phyloP scores from a whole-genome alignment of 805 yeast species.

The Yamadazyma nakazawae region DNA sequence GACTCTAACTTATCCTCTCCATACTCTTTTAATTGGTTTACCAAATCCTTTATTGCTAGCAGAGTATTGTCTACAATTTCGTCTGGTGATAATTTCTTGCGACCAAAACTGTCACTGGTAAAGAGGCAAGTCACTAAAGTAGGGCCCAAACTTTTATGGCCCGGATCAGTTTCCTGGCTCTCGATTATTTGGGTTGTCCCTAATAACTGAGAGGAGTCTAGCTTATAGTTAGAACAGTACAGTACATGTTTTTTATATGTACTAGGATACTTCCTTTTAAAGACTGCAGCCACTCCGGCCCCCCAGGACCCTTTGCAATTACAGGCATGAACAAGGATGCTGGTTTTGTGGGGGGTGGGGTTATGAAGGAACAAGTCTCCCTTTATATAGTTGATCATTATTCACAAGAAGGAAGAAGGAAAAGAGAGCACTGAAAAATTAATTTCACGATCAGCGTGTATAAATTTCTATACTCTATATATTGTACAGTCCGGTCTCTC shows the following conservation, averaged over 20 bases:
- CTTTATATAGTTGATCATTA: conserved; percentile 14
- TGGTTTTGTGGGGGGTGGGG: conserved; percentile 20
- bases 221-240: conserved; percentile 33
- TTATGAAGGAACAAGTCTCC: conserved; percentile 54
- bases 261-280: conserved; percentile 52
- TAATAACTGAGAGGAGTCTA: conserved; percentile 31
- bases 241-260: conserved; percentile 50
- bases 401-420: background rate
- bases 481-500: background rate
- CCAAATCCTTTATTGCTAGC: conserved; percentile 47
- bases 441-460: background rate
- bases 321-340: conserved; percentile 73
- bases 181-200: conserved; percentile 55
- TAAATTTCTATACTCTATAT: background rate
- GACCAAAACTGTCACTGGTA: conserved; percentile 56
- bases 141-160: conserved; percentile 17
- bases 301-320: conserved; percentile 82
- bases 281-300: conserved; percentile 70
- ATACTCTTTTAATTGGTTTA: conserved; percentile 27
- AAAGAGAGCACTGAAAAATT: background rate
- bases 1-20: conserved; percentile 5
- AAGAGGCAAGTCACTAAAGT: conserved; percentile 59
- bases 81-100: conserved; percentile 35
- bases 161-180: conserved; percentile 26
- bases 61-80: conserved; percentile 53